Evolutionary conservation across 768 basidiomycete species (phyloP), one percentile per base, ranked within the genome.

Genomic region (Boletus bicolor): DNA sequence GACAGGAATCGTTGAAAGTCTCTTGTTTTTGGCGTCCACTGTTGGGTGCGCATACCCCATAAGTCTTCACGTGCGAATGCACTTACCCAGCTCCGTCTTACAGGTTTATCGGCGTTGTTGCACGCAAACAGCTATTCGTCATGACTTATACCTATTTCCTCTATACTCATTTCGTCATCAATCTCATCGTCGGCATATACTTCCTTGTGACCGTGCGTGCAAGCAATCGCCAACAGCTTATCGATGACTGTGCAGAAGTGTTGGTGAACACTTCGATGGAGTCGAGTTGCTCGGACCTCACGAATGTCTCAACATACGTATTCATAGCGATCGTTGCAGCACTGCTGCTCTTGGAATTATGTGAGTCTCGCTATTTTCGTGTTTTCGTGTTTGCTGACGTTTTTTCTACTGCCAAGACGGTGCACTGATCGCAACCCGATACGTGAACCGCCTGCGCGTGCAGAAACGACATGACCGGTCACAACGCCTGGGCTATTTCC

Each of bases 31-130:
- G 15, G 80, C 76, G 1, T 86, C 85, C 5, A 69, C 76, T 14
- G 60, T 85, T 8, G 86, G 86, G 86, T 86, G 59, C 54, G 63
- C 42, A 32, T 26, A 39, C 35, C 12, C 32, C 21, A 10, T 43
- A 11, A n/a, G 24, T 49, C 21, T 49, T 11, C n/a, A 15, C 6
- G 6, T 45, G 21, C 44, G 11, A 42, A 24, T 15, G 8, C 44
- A 19, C 53, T 57, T 12, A 54, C 32, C 53, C 46, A 37, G 28
- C 43, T 11, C 39, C 12, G 51, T 56, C 38, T 34, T 41, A 42
- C 63, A 87, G 86, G 19, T 79, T 88, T 51, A 75, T 84, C 34
- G 86, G 86, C n/a, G 78, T 77, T 1, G 73, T 86, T 51, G 79
- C 82, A 39, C 80, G 81, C 64, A 86, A 86, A 63, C 83, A 83